Evolutionary conservation across 306 rosid genomes (phyloP).

Genomic region (Urtica urens): DNA sequence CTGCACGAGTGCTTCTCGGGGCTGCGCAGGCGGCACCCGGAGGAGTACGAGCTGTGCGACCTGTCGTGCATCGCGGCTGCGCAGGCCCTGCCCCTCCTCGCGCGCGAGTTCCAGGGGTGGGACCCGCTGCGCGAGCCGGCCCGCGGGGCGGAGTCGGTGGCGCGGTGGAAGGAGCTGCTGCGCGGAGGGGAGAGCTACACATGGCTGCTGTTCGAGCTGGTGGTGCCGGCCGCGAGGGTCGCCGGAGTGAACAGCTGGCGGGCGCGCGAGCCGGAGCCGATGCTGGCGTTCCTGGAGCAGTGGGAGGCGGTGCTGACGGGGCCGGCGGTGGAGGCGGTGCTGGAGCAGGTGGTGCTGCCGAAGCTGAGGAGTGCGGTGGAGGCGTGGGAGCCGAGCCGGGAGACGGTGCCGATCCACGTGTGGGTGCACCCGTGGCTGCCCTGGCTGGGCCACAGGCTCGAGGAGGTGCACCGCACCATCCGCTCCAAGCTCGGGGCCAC

Average conservation of each 20-base stretch:
- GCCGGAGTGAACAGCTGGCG: conserved; percentile 84
- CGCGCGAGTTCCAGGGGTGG: conserved; percentile 82
- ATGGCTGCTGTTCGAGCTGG: conserved; percentile 73
- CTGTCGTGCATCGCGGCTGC: conserved; percentile 81
- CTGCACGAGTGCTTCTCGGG: conserved; percentile 54
- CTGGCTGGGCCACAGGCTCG: conserved; percentile 65
- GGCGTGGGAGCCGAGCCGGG: conserved; percentile 85
- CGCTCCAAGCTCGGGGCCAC: conserved; percentile 69
- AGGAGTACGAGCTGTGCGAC: conserved; percentile 69
- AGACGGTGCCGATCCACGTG: conserved; percentile 79
- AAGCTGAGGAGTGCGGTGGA: conserved; percentile 70
- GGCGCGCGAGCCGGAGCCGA: conserved; percentile 88
- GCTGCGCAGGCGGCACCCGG: conserved; percentile 38
- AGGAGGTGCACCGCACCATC: conserved; percentile 59
- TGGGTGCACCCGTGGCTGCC: conserved; percentile 99
- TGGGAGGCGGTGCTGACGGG: conserved; percentile 80
- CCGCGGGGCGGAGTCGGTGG: conserved; percentile 54
- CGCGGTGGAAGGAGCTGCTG: conserved; percentile 60
- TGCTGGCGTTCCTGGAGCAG: conserved; percentile 64
- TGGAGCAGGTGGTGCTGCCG: conserved; percentile 68
- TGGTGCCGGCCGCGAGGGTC: conserved; percentile 79
- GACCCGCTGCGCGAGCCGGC: conserved; percentile 75
- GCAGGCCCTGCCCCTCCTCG: conserved; percentile 65
- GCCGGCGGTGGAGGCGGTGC: conserved; percentile 44
- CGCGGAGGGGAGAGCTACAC: conserved; percentile 58